Conservation (phyloP, 164 flowering plant genomes). For the Brasenia schreberi region DNA sequence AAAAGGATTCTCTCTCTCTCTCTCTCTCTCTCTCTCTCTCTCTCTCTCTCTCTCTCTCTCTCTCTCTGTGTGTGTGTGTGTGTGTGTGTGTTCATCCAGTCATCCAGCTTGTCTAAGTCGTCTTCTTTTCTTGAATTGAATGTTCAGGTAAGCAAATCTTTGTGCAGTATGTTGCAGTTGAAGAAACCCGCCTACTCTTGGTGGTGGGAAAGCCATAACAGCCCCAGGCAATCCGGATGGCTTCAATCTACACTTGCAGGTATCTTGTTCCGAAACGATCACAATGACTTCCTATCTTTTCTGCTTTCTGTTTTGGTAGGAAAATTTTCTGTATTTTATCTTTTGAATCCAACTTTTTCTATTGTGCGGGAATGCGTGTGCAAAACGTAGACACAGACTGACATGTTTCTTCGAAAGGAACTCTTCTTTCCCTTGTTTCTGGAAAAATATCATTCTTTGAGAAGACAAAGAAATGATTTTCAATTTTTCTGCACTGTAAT, state of each 20-base stretch:
- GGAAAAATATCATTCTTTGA: too few relatives aligned
- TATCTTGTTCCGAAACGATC: slow-evolving; percentile 4
- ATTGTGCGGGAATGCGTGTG: too few relatives aligned
- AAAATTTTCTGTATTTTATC: too few relatives aligned
- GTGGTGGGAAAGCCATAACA: slow-evolving; percentile 69
- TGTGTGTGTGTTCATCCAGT: not conserved
- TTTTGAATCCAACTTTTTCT: too few relatives aligned
- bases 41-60: not conserved
- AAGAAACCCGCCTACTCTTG: slow-evolving; percentile 44
- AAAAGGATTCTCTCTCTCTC: not conserved
- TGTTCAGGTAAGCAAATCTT: slow-evolving; percentile 5
- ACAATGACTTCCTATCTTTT: too few relatives aligned
- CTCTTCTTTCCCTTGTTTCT: too few relatives aligned
- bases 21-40: not conserved
- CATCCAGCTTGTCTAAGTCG: not conserved
- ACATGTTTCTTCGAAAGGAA: too few relatives aligned
- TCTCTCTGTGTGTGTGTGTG: not conserved
- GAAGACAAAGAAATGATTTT: too few relatives aligned
- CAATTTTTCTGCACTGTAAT: too few relatives aligned
- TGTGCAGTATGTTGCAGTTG: slow-evolving; percentile 5
- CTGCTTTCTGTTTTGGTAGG: too few relatives aligned
- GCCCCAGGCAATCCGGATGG: slow-evolving; percentile 52
- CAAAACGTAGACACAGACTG: too few relatives aligned
- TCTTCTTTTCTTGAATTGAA: not conserved
- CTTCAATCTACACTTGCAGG: slow-evolving; percentile 68